phyloP scores from a whole-genome alignment of 192 early-diverging fungal genomes.

The Ramicandelaber brevisporus region DNA sequence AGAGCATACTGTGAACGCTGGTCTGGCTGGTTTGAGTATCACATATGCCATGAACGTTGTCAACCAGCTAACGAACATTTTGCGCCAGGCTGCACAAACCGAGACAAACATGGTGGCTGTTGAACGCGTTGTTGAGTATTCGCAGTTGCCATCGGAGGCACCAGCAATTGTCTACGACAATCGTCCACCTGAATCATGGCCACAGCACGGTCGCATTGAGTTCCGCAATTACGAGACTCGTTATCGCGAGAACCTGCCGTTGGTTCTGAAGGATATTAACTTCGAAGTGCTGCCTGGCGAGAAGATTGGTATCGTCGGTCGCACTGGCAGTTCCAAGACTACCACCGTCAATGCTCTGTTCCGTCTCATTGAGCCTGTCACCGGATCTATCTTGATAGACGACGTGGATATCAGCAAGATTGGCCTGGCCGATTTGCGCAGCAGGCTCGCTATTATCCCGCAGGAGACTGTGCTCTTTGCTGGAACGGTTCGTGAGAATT shows the following conservation, averaged over 20 bases:
- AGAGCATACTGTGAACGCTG: conserved; percentile 16
- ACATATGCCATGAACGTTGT: conserved; percentile 55
- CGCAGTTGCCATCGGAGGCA: conserved; percentile 10
- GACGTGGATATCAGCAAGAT: conserved; percentile 44
- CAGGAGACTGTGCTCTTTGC: conserved; percentile 51
- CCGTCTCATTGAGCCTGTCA: conserved; percentile 34
- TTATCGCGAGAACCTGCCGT: conserved; percentile 21
- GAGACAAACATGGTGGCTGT: conserved; percentile 24
- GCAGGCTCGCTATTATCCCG: conserved; percentile 49
- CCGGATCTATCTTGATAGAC: conserved; percentile 51
- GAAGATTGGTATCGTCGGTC: conserved; percentile 36
- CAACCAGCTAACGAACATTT: conserved; percentile 34
- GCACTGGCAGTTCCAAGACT: conserved; percentile 61
- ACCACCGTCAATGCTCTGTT: conserved; percentile 49
- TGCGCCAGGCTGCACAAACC: conserved; percentile 37
- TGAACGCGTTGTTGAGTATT: conserved; percentile 25
- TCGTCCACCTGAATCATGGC: conserved; percentile 19
- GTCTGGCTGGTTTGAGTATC: conserved; percentile 40
- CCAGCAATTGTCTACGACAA: conserved; percentile 9
- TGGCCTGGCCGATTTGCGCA: conserved; percentile 46
- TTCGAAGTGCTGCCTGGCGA: conserved; percentile 15
- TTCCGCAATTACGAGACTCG: conserved; percentile 21
- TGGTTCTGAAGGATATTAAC: conserved; percentile 17
- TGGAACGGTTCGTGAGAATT: conserved; percentile 51
- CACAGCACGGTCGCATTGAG: conserved; percentile 16